Conservation (phyloP, 495 filamentous ascomycete species). For the Immersiella caudata region DNA sequence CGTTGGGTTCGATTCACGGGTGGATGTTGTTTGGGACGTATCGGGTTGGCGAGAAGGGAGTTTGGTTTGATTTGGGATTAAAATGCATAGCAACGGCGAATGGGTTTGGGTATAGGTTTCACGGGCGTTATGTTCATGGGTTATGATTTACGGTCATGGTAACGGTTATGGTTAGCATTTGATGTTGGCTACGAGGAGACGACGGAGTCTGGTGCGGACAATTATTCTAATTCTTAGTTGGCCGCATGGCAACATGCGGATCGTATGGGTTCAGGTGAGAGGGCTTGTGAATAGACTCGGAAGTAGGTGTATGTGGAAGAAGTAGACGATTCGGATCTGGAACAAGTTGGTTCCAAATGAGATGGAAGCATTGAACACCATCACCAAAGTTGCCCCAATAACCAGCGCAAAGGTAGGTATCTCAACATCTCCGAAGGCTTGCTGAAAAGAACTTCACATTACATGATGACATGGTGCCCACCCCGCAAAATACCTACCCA, state of each 20-base stretch:
- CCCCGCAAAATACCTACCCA: neutral
- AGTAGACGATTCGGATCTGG: too few relatives aligned
- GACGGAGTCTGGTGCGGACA: neutral
- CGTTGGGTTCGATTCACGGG: neutral
- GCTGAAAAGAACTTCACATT: too few relatives aligned
- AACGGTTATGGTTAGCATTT: neutral
- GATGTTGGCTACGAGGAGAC: neutral
- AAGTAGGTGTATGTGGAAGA: neutral
- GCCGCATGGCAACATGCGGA: neutral
- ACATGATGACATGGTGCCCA: neutral
- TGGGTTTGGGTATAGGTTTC: neutral
- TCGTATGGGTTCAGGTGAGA: neutral
- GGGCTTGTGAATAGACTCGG: neutral
- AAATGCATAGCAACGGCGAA: conserved; percentile 10
- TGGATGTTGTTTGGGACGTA: neutral
- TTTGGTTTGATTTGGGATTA: neutral
- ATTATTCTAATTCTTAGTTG: neutral
- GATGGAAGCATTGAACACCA: neutral
- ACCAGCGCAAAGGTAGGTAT: too few relatives aligned
- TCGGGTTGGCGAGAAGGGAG: neutral
- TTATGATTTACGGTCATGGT: conserved; percentile 6
- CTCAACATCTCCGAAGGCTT: too few relatives aligned
- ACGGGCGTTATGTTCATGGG: conserved; percentile 2
- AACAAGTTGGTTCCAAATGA: neutral
- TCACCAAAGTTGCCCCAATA: neutral